Percentiles rank a stretch among this genome's conserved stretches.
Conservation (phyloP, 495 filamentous ascomycete genomes). For the Neurospora terricola region DNA sequence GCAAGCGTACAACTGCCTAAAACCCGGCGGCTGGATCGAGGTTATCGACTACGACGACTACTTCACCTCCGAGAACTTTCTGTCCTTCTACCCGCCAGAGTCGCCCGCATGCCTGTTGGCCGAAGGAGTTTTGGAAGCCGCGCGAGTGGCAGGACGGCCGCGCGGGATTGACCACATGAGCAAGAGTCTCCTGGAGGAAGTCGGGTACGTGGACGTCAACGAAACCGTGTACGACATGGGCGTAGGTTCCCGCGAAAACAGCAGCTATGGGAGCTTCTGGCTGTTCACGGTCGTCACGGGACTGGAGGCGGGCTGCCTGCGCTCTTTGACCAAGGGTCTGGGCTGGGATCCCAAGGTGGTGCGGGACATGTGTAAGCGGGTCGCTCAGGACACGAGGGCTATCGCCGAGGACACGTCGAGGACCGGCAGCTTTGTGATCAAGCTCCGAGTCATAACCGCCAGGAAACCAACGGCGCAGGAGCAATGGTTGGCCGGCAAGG, state of each 20-base stretch:
- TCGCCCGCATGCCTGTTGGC: conserved; percentile 27
- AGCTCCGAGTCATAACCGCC: conserved; percentile 44
- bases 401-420: conserved; percentile 33
- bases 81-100: conserved; percentile 29
- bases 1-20: conserved; percentile 49
- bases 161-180: conserved; percentile 47
- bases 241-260: conserved; percentile 43
- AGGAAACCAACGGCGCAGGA: conserved; percentile 39
- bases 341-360: conserved; percentile 48
- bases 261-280: conserved; percentile 53
- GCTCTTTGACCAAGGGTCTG: conserved; percentile 49
- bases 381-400: conserved; percentile 40
- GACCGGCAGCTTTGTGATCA: conserved; percentile 32
- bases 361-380: conserved; percentile 43
- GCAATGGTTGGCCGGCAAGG: conserved; percentile 14
- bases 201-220: conserved; percentile 53
- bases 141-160: conserved; percentile 32
- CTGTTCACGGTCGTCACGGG: conserved; percentile 55
- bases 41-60: conserved; percentile 45
- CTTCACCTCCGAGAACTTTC: conserved; percentile 25
- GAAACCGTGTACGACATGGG: conserved; percentile 48
- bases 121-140: conserved; percentile 31
- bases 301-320: conserved; percentile 51
- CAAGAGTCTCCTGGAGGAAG: conserved; percentile 36
- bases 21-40: conserved; percentile 58